Evolutionary conservation across 2,329 filamentous ascomycete genomes (phyloP), one percentile per base, ranked within the genome.

Genomic region (Ustulina deusta): DNA sequence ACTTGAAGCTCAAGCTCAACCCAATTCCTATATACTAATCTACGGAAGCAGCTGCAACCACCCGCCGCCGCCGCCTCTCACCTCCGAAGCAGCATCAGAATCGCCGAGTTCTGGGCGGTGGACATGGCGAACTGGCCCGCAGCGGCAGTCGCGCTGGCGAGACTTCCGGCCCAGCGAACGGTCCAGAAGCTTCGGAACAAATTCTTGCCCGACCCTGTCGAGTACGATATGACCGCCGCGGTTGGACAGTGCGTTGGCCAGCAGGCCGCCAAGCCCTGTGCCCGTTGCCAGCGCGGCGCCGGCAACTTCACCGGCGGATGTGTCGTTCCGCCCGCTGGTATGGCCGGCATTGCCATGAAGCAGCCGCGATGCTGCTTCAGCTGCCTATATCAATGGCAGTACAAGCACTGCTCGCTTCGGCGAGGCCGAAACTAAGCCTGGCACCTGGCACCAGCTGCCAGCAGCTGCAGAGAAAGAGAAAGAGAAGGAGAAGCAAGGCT

Each of bases 341-440:
- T 34, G 0, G 11, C 1, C 1, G 6, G 6, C 2, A 3, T n/a
- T 13, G n/a, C n/a, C n/a, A n/a, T n/a, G n/a, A n/a, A 9, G 5
- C 4, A 32, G 6, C 10, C 27, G 2, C 6, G 6, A 15, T 52
- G 15, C 17, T 52, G 48, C 17, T 52, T n/a, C 7, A 32, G 22
- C 7, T 52, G 48, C 17, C 17, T 10, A 5, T 52, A 52, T 13
- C 48, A 52, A 4, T 52, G 27, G 27, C 27, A 52, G 17, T 52
- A 52, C 17, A 11, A 10, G 5, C 4, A 11, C 0, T 52, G 48
- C 27, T 49, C 46, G 11, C n/a, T n/a, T n/a, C n/a, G n/a, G n/a
- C n/a, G n/a, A n/a, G n/a, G n/a, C n/a, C n/a, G n/a, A n/a, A n/a
- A n/a, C n/a, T n/a, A n/a, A n/a, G n/a, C n/a, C n/a, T n/a, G n/a